These are phyloP conservation scores for Stephanodiscus minutulus DNA, from an alignment of 108 stramenopile genomes.

Conservation along the genomic window DNA sequence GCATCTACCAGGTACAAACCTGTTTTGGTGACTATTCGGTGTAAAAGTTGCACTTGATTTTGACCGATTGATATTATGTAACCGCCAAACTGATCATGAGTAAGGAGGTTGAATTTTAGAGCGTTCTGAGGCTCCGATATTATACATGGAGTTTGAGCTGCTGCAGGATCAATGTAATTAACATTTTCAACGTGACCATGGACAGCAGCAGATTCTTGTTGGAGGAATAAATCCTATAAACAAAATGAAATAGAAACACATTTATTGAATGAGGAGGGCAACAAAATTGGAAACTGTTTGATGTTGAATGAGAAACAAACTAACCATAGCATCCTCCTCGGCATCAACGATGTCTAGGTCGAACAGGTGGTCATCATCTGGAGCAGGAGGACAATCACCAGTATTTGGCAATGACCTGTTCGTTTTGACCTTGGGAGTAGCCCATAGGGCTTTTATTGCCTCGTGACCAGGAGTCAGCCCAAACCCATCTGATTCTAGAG, in stretches of 20 bases:
- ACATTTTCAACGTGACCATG: constrained; percentile 15
- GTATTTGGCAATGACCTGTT: constrained; percentile 3
- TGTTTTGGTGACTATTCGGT: constrained; percentile 73
- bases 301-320: not conserved
- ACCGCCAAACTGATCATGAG: constrained; percentile 61
- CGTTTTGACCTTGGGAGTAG: constrained; percentile 30
- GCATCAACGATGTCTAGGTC: constrained; percentile 47
- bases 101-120: constrained; percentile 76
- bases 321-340: constrained; percentile 36
- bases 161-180: constrained; percentile 25
- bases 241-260: not conserved
- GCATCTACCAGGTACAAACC: constrained; percentile 68
- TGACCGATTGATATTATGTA: constrained; percentile 82
- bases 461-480: constrained; percentile 22
- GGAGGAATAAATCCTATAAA: constrained; percentile 38
- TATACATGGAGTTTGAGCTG: constrained; percentile 7
- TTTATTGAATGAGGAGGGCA: not conserved
- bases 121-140: constrained; percentile 37
- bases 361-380: constrained; percentile 30
- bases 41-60: constrained; percentile 67
- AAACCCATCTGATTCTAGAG: constrained; percentile 15
- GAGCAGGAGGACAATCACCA: constrained; percentile 24
- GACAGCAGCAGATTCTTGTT: constrained; percentile 32
- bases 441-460: constrained; percentile 27
- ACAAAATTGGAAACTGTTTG: not conserved